Conservation (phyloP, 139 green algal genomes). For the Coccomyxa sp. region DNA sequence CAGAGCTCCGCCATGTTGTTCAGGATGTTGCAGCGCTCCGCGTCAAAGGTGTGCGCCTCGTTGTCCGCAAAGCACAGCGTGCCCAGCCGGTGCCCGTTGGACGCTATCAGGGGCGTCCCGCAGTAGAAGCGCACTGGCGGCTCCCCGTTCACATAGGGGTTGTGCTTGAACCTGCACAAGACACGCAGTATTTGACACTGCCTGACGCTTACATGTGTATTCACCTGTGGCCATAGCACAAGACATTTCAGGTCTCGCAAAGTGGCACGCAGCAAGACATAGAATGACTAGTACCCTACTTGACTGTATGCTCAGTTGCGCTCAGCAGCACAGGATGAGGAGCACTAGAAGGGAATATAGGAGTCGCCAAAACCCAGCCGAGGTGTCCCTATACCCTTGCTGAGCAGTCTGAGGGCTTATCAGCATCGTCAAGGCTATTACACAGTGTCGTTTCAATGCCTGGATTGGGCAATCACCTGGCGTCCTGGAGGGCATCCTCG, state of each 20-base stretch:
- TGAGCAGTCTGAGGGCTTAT: too few species aligned
- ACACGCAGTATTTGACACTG: background rate
- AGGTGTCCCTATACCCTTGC: too few species aligned
- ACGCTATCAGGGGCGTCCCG: slow-evolving; percentile 39
- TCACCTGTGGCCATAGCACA: background rate
- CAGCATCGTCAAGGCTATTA: too few species aligned
- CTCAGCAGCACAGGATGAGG: too few species aligned
- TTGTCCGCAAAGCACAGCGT: slow-evolving; percentile 26
- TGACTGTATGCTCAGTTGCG: too few species aligned
- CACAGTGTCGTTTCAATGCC: too few species aligned
- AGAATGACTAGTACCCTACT: background rate
- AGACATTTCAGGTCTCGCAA: background rate
- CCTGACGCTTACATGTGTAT: background rate
- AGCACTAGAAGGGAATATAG: too few species aligned
- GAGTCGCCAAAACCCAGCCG: too few species aligned
- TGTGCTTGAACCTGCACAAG: slow-evolving; percentile 41
- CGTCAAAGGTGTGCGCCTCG: slow-evolving; percentile 6
- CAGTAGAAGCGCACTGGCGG: slow-evolving; percentile 53
- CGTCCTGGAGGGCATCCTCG: slow-evolving; percentile 38
- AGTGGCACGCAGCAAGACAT: background rate
- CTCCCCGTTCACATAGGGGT: slow-evolving; percentile 44
- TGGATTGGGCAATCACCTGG: too few species aligned
- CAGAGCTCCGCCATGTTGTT: slow-evolving; percentile 48
- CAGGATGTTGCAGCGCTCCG: slow-evolving; percentile 26
- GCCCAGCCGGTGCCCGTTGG: slow-evolving; percentile 48